Conservation (phyloP, 2,329 filamentous ascomycete species). For the Graphium sp. region DNA sequence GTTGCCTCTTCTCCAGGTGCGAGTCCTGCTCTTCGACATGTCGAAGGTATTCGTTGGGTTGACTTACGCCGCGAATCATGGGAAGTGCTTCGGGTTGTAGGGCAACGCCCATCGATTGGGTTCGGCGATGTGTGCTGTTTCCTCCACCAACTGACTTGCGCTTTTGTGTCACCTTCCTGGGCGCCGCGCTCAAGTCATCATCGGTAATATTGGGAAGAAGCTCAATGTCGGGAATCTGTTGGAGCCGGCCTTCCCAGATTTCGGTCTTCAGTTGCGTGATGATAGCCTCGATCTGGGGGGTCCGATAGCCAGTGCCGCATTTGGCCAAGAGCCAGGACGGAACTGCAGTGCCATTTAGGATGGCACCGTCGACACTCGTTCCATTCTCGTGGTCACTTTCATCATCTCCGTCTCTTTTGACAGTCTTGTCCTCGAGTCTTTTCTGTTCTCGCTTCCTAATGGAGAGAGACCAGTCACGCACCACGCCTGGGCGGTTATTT, state of each 20-base stretch:
- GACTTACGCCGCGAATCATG: slow-evolving; percentile 11
- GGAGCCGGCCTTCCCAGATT: slow-evolving; percentile 21
- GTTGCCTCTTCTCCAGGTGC: slow-evolving; percentile 2
- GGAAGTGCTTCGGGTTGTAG: slow-evolving; percentile 8
- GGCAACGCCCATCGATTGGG: slow-evolving; percentile 16
- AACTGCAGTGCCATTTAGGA: slow-evolving; percentile 21
- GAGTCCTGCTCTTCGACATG: not conserved
- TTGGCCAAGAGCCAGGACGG: slow-evolving; percentile 30
- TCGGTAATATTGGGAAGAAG: slow-evolving; percentile 36
- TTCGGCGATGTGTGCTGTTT: slow-evolving; percentile 13
- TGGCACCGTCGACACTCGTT: slow-evolving; percentile 14
- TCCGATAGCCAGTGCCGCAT: slow-evolving; percentile 28
- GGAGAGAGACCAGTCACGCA: slow-evolving; percentile 43
- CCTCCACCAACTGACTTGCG: slow-evolving; percentile 8
- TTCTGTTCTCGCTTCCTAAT: slow-evolving; percentile 49
- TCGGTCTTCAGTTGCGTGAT: slow-evolving; percentile 25
- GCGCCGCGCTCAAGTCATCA: slow-evolving; percentile 9
- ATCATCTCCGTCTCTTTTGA: slow-evolving; percentile 11
- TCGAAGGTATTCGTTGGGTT: slow-evolving; percentile 2
- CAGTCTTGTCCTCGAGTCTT: slow-evolving; percentile 25
- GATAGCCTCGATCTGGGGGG: slow-evolving; percentile 27
- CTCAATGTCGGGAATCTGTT: slow-evolving; percentile 39
- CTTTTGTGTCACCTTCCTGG: slow-evolving; percentile 6
- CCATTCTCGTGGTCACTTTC: slow-evolving; percentile 16
- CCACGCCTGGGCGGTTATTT: slow-evolving; percentile 20